Conservation (phyloP, 2,329 filamentous ascomycete genomes). For the Fusarium chaquense region DNA sequence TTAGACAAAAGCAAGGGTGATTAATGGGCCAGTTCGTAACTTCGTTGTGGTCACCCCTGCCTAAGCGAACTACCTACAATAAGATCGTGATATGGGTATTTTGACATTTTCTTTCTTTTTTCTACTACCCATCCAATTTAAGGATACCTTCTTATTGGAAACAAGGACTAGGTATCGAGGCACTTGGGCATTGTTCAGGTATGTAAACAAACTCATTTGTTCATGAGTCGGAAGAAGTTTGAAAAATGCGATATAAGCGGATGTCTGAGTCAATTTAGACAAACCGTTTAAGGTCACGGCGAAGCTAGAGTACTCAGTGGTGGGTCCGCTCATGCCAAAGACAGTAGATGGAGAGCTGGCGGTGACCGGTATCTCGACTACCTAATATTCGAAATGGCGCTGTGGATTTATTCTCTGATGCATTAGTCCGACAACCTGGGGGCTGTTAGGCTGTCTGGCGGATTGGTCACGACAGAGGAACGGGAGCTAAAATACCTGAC, state of each 20-base stretch:
- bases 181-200: not conserved
- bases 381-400: not conserved
- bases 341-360: not conserved
- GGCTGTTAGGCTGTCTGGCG: not conserved
- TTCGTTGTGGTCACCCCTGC: not conserved
- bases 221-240: not conserved
- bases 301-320: constrained; percentile 6
- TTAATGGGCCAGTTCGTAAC: not conserved
- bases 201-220: not conserved
- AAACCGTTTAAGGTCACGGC: not conserved
- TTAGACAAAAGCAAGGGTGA: not conserved
- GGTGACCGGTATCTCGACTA: not conserved
- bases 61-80: not conserved
- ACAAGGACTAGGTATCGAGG: not conserved
- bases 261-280: constrained; percentile 17
- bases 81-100: not conserved
- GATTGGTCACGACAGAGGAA: not conserved
- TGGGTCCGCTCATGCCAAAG: constrained; percentile 23
- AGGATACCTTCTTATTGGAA: not conserved
- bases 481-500: not conserved
- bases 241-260: not conserved
- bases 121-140: not conserved
- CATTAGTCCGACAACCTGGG: not conserved
- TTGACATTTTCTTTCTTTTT: not conserved
- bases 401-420: not conserved